Percentiles rank a stretch among this genome's conserved stretches.
phyloP scores from a whole-genome alignment of 495 filamentous ascomycete genomes.

The Aspergillus egyptiacus region DNA sequence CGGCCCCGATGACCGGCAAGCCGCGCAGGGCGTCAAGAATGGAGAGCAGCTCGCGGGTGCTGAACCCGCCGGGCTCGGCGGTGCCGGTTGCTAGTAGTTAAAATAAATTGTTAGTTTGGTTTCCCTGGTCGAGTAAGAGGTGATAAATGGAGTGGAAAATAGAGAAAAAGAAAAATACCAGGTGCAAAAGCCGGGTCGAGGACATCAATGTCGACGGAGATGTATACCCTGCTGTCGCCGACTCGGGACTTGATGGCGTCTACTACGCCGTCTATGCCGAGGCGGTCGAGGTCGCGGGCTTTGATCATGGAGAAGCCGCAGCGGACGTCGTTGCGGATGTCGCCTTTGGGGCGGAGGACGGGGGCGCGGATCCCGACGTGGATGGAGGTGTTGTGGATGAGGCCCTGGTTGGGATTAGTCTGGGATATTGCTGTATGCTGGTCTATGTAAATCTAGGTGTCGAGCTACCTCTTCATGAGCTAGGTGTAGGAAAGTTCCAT shows the following conservation, averaged over 20 bases:
- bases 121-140: too few species aligned
- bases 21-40: slow-evolving; percentile 44
- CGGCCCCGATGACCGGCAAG: slow-evolving; percentile 45
- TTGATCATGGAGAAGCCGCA: slow-evolving; percentile 47
- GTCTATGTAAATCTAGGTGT: too few species aligned
- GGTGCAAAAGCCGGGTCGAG: slow-evolving; percentile 49
- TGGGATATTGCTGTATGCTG: too few species aligned
- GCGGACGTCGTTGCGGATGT: slow-evolving; percentile 42
- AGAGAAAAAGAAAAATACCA: slow-evolving; percentile 20
- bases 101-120: neutral
- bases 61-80: slow-evolving; percentile 49
- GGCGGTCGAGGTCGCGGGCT: slow-evolving; percentile 45
- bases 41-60: slow-evolving; percentile 44
- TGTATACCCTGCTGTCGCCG: slow-evolving; percentile 29
- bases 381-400: slow-evolving; percentile 42
- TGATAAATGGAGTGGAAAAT: neutral
- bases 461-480: slow-evolving; percentile 48
- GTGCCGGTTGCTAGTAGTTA: slow-evolving; percentile 35
- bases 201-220: slow-evolving; percentile 48
- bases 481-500: slow-evolving; percentile 49
- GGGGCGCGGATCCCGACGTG: slow-evolving; percentile 48
- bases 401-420: too few species aligned
- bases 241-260: slow-evolving; percentile 39
- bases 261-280: slow-evolving; percentile 39
- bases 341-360: slow-evolving; percentile 34